Percentiles rank a stretch among this genome's conserved stretches.
These are phyloP conservation scores for Suillus lakei DNA, from an alignment of 768 basidiomycete species.

Conservation along the genomic window DNA sequence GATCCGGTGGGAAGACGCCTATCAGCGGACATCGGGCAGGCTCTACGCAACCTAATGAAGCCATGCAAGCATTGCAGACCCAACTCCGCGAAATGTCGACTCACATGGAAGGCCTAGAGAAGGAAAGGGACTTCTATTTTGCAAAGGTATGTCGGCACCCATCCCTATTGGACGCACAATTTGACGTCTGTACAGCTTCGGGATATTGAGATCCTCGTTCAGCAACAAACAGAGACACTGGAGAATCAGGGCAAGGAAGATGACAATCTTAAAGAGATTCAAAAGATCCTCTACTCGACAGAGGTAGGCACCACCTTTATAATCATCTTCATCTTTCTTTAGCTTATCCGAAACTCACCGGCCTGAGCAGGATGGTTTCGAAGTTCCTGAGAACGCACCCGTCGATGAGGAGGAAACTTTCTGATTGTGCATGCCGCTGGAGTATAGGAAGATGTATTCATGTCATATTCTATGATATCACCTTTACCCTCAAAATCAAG, in stretches of 20 bases:
- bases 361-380: constrained; percentile 81
- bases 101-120: constrained; percentile 91
- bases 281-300: constrained; percentile 92
- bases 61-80: constrained; percentile 66
- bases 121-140: constrained; percentile 98
- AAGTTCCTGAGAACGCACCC: constrained; percentile 71
- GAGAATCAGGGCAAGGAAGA: constrained; percentile 64
- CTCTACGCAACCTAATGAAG: constrained; percentile 69
- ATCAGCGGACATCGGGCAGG: constrained; percentile 69
- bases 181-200: constrained; percentile 66
- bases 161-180: constrained; percentile 11
- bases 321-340: constrained; percentile 8
- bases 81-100: constrained; percentile 83
- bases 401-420: constrained; percentile 87
- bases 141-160: constrained; percentile 69
- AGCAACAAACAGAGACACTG: constrained; percentile 70
- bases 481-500: constrained; percentile 21
- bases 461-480: constrained; percentile 14
- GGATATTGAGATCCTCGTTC: constrained; percentile 94
- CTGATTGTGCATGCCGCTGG: constrained; percentile 36
- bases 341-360: constrained; percentile 11
- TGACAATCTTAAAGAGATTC: constrained; percentile 72
- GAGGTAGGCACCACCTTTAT: constrained; percentile 60
- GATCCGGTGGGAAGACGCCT: constrained; percentile 76
- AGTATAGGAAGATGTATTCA: constrained; percentile 14